phyloP scores from a whole-genome alignment of 768 basidiomycete genomes.

The Zangia roseola region DNA sequence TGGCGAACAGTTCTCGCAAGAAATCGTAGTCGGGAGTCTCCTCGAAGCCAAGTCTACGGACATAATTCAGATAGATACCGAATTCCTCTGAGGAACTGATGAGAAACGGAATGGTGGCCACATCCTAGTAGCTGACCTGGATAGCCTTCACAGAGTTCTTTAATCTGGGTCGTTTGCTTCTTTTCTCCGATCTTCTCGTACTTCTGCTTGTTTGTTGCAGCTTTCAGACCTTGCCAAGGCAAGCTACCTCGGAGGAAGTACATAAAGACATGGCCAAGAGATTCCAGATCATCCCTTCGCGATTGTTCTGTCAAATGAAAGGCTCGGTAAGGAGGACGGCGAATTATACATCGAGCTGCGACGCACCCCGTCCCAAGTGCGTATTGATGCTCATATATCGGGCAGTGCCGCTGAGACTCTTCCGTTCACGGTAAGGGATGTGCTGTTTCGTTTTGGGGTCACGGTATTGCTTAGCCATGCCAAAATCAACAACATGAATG shows the following conservation, averaged over 20 bases:
- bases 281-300: conserved; percentile 94
- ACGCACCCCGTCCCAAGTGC: conserved; percentile 89
- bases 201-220: conserved; percentile 99
- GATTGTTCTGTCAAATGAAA: conserved; percentile 64
- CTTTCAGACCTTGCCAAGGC: conserved; percentile 99
- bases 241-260: conserved; percentile 96
- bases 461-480: conserved; percentile 99
- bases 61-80: conserved; percentile 97
- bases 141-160: conserved; percentile 93
- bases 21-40: conserved; percentile 99
- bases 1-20: conserved; percentile 89
- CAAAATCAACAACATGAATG: conserved; percentile 96
- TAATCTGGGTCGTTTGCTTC: conserved; percentile 98
- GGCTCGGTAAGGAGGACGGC: conserved; percentile 3
- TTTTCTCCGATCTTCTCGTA: conserved; percentile 99
- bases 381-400: conserved; percentile 99
- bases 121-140: conserved; percentile 60
- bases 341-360: background rate
- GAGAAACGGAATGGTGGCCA: conserved; percentile 4
- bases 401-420: conserved; percentile 95
- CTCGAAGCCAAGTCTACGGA: conserved; percentile 97
- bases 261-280: conserved; percentile 99
- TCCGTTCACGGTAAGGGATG: conserved; percentile 97
- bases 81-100: conserved; percentile 76
- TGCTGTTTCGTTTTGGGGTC: conserved; percentile 99